Percentiles rank a stretch among this genome's conserved stretches.
These are phyloP conservation scores for Penicillium sp. DNA, from an alignment of 2,329 filamentous ascomycete genomes.

Conservation along the genomic window DNA sequence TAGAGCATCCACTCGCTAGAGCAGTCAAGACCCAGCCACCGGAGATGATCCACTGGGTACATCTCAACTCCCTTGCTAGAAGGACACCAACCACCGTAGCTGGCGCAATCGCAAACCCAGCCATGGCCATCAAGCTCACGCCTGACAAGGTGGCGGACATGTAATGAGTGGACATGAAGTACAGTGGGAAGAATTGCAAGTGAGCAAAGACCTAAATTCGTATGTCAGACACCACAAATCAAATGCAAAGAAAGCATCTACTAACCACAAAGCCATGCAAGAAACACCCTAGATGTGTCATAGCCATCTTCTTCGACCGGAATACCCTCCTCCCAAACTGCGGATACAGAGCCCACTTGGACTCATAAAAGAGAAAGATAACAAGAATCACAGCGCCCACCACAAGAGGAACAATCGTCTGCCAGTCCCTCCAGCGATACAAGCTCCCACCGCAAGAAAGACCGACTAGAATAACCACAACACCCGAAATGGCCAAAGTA, in stretches of 20 bases:
- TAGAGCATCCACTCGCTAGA: slow-evolving; percentile 31
- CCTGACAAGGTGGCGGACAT: slow-evolving; percentile 31
- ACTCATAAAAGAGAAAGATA: slow-evolving; percentile 32
- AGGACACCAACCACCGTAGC: slow-evolving; percentile 17
- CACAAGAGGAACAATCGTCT: slow-evolving; percentile 35
- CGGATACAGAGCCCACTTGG: slow-evolving; percentile 26
- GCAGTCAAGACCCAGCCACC: slow-evolving; percentile 35
- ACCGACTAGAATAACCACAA: slow-evolving; percentile 35
- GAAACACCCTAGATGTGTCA: slow-evolving; percentile 37
- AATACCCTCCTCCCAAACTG: slow-evolving; percentile 35
- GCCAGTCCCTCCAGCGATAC: slow-evolving; percentile 34
- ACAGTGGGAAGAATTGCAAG: slow-evolving; percentile 39
- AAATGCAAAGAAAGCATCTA: slow-evolving; percentile 1
- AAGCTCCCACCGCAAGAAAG: slow-evolving; percentile 38
- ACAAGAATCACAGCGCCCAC: slow-evolving; percentile 28
- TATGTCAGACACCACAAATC: background rate
- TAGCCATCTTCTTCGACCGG: slow-evolving; percentile 26
- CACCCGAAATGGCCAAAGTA: slow-evolving; percentile 32
- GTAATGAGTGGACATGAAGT: slow-evolving; percentile 32
- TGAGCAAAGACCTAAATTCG: slow-evolving; percentile 33
- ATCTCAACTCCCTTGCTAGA: slow-evolving; percentile 12
- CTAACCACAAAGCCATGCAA: slow-evolving; percentile 40
- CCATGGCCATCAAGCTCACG: slow-evolving; percentile 32
- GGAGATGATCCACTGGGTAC: slow-evolving; percentile 36
- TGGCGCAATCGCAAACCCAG: slow-evolving; percentile 22